Evolutionary conservation across 2,329 filamentous ascomycete genomes (phyloP).

Genomic region (Huntiella moniliformis): DNA sequence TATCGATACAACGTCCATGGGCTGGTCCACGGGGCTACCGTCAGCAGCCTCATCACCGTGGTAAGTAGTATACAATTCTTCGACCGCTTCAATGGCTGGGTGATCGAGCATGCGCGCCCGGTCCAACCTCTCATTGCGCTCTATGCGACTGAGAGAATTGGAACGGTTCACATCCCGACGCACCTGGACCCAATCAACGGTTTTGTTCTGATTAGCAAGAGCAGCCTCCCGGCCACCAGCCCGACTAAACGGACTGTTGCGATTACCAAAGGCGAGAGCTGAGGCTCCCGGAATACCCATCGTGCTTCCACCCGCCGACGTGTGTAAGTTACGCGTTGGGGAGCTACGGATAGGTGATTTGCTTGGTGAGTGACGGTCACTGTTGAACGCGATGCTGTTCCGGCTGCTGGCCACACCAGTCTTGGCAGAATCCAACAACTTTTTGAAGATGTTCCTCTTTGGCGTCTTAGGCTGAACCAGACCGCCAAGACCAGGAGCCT

Average conservation of each 20-base stretch:
- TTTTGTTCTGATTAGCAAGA: constrained; percentile 25
- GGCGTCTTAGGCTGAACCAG: constrained; percentile 58
- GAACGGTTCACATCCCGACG: constrained; percentile 88
- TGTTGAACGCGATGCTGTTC: constrained; percentile 54
- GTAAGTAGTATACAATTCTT: constrained; percentile 66
- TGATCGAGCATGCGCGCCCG: constrained; percentile 90
- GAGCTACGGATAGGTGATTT: constrained; percentile 19
- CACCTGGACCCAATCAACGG: constrained; percentile 90
- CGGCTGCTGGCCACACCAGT: constrained; percentile 80
- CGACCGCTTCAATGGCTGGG: constrained; percentile 70
- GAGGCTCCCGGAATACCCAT: constrained; percentile 16
- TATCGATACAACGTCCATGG: constrained; percentile 60
- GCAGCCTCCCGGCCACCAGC: constrained; percentile 54
- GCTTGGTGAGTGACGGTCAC: constrained; percentile 12
- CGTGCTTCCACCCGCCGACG: constrained; percentile 25
- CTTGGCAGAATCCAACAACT: constrained; percentile 84
- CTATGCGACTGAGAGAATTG: constrained; percentile 78
- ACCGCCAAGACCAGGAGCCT: constrained; percentile 57
- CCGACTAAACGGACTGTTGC: constrained; percentile 19
- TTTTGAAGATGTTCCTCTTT: constrained; percentile 84
- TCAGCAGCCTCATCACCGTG: constrained; percentile 83
- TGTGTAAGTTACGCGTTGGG: constrained; percentile 14
- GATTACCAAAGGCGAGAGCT: constrained; percentile 16
- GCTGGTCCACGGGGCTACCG: constrained; percentile 62
- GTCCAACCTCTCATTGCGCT: constrained; percentile 67